Percentiles rank a stretch among this genome's conserved stretches.
Conservation (phyloP, 768 basidiomycete genomes). For the Calocybe gangraenosa region DNA sequence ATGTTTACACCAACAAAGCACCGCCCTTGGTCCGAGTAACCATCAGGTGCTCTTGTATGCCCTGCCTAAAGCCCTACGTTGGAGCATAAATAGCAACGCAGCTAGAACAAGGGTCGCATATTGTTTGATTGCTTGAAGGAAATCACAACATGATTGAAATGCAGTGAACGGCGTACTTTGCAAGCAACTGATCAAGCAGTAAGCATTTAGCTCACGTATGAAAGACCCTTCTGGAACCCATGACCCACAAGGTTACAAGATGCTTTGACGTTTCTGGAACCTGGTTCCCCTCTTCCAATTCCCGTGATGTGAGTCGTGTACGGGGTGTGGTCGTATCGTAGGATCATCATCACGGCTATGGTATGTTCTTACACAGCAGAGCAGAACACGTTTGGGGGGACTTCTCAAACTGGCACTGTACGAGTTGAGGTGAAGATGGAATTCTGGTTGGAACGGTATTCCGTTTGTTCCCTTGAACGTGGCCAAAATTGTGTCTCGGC, state of each 20-base stretch:
- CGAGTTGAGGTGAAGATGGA: too few relatives aligned
- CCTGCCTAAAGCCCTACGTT: background rate
- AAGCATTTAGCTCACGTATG: constrained; percentile 2
- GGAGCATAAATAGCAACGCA: background rate
- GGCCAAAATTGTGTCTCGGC: background rate
- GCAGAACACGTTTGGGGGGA: constrained; percentile 2
- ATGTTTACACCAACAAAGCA: background rate
- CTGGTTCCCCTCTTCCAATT: constrained; percentile 3
- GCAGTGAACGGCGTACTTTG: background rate
- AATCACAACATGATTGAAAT: constrained; percentile 8
- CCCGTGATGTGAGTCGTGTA: constrained; percentile 7
- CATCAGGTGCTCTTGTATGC: background rate
- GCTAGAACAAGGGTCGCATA: background rate
- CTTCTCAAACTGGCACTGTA: too few relatives aligned
- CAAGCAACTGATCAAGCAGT: background rate
- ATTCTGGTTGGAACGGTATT: too few relatives aligned
- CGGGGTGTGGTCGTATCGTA: background rate
- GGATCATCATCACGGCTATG: constrained; percentile 6
- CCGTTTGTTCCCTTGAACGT: constrained; percentile 8
- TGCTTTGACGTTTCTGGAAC: constrained; percentile 14
- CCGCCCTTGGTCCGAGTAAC: background rate
- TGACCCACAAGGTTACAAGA: constrained; percentile 7
- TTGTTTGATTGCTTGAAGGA: background rate
- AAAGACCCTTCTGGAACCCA: constrained; percentile 9
- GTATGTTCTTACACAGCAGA: constrained; percentile 4